These are phyloP conservation scores for Backusella sp. DNA, from an alignment of 192 early-diverging fungal species.

Conservation along the genomic window DNA sequence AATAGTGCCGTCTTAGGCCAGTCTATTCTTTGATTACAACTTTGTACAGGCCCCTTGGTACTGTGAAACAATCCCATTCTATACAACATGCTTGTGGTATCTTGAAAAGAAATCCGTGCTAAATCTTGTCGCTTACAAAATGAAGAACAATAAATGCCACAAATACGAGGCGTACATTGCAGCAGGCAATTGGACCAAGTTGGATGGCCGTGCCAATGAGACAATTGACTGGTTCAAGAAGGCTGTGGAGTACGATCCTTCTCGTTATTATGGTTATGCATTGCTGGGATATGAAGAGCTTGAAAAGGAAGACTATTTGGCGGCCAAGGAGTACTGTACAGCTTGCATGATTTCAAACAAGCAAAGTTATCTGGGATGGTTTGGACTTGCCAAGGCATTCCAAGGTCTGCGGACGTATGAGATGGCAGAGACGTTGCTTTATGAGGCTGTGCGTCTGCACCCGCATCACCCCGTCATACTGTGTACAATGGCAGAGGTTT, in stretches of 20 bases:
- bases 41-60: conserved; percentile 34
- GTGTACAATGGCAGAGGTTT: conserved; percentile 29
- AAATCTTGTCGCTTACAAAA: conserved; percentile 31
- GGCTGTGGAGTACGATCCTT: conserved; percentile 22
- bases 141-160: conserved; percentile 27
- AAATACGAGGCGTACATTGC: conserved; percentile 34
- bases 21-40: conserved; percentile 21
- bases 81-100: conserved; percentile 35
- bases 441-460: conserved; percentile 26
- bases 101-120: conserved; percentile 29
- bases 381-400: conserved; percentile 28
- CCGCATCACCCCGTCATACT: conserved; percentile 29
- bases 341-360: conserved; percentile 28
- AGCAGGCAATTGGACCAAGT: conserved; percentile 34
- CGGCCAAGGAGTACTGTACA: conserved; percentile 27
- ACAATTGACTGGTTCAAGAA: conserved; percentile 30
- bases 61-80: conserved; percentile 28
- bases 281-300: conserved; percentile 35
- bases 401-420: conserved; percentile 14
- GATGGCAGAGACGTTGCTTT: conserved; percentile 19
- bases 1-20: background rate
- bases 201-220: conserved; percentile 13
- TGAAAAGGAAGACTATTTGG: conserved; percentile 26
- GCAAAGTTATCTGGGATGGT: conserved; percentile 32
- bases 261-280: conserved; percentile 22